Evolutionary conservation across 306 rosid species (phyloP).

Genomic region (Inga oerstediana): DNA sequence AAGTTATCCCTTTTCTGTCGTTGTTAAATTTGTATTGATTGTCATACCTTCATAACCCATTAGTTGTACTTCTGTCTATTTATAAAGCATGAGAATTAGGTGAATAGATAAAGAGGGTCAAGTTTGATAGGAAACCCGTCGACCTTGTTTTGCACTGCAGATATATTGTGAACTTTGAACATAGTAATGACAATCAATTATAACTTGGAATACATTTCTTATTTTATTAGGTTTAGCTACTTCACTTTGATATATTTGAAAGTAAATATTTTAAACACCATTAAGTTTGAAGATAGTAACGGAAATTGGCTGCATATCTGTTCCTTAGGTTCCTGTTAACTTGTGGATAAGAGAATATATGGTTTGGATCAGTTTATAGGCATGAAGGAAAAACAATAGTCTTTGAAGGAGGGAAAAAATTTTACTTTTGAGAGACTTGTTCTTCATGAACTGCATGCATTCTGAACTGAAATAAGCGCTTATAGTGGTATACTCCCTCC

Average conservation of each 20-base stretch:
- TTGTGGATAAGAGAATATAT: neutral
- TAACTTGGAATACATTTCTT: neutral
- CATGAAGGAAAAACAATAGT: neutral
- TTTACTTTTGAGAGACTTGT: neutral
- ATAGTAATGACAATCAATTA: neutral
- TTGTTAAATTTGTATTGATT: neutral
- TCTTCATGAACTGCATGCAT: slow-evolving; percentile 10
- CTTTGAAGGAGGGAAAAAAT: neutral
- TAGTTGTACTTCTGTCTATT: neutral
- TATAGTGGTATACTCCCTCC: neutral
- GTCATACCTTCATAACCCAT: neutral
- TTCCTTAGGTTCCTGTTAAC: slow-evolving; percentile 1
- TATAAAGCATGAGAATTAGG: slow-evolving; percentile 9
- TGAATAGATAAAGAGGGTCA: slow-evolving; percentile 1
- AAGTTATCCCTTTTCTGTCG: neutral
- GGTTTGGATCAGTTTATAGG: slow-evolving; percentile 1
- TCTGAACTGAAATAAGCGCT: neutral
- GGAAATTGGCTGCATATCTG: neutral
- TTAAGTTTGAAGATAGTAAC: neutral
- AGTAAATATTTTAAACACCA: neutral
- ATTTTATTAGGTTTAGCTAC: neutral
- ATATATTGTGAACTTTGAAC: neutral
- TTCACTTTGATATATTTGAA: neutral
- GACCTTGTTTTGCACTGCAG: neutral
- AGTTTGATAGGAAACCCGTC: neutral